A percentile compares a stretch with the other conserved stretches of the same genome.
These are phyloP conservation scores for Penicillium polonicum DNA, from an alignment of 2,329 filamentous ascomycete genomes.

Conservation along the genomic window DNA sequence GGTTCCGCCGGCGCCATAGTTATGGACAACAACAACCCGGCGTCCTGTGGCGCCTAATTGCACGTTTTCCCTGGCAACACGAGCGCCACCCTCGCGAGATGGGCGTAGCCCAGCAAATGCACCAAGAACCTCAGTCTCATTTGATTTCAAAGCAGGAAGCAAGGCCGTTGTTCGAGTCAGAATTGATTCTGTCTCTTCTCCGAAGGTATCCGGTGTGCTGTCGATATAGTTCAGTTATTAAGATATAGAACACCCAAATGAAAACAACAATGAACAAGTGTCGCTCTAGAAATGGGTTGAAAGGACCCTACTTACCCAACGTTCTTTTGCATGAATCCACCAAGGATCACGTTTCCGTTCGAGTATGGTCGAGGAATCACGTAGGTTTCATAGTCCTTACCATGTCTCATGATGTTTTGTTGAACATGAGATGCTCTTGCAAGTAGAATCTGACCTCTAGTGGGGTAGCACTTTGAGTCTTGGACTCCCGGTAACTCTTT, in stretches of 20 bases:
- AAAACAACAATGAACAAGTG: background rate
- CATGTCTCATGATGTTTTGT: slow-evolving; percentile 43
- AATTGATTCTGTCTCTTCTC: slow-evolving; percentile 40
- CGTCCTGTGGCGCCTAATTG: background rate
- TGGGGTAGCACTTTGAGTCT: slow-evolving; percentile 44
- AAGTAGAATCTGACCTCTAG: slow-evolving; percentile 43
- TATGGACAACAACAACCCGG: slow-evolving; percentile 17
- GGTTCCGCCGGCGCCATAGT: slow-evolving; percentile 47
- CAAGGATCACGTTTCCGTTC: slow-evolving; percentile 39
- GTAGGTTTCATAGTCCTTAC: slow-evolving; percentile 44
- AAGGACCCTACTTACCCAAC: slow-evolving; percentile 13
- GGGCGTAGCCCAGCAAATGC: slow-evolving; percentile 28
- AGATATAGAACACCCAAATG: background rate
- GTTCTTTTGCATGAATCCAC: slow-evolving; percentile 37
- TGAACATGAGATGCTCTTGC: slow-evolving; percentile 34
- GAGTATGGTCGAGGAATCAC: slow-evolving; percentile 42
- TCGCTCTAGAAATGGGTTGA: background rate
- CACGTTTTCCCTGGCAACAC: slow-evolving; percentile 15
- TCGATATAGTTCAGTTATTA: slow-evolving; percentile 23
- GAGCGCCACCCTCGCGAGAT: slow-evolving; percentile 18
- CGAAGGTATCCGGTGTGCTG: slow-evolving; percentile 34
- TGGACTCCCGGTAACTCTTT: slow-evolving; percentile 37
- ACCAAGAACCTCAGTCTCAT: slow-evolving; percentile 34
- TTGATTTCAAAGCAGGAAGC: slow-evolving; percentile 30
- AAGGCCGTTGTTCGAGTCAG: slow-evolving; percentile 37